Base-by-base conservation (phyloP, 2,329 filamentous ascomycete species). In the Penicillium sclerotigenum region DNA sequence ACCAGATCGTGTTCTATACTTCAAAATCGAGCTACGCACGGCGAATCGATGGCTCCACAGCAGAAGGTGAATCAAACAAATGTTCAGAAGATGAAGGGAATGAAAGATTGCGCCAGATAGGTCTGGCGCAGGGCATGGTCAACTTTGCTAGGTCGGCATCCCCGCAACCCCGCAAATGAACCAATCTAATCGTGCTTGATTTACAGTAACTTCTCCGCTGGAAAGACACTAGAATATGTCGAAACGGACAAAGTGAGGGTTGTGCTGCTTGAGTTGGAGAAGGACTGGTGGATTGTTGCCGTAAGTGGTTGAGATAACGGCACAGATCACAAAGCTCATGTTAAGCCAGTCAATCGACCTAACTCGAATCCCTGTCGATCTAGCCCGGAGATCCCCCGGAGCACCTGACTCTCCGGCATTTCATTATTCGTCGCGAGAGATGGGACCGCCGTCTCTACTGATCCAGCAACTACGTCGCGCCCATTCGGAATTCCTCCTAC, bases 91-190 rank as follows among this genome's bases (percentile, higher is more conserved):
- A 90, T 62, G 86, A 91, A 68, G 85, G 86, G 69, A 94, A 97
- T 74, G 89, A 96, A 77, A 88, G 87, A 65, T 79, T 97, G 67
- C 85, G 94, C 62, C 92, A 97, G 79, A 91, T 99, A 71, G 94
- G 94, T 36, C 84, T 99, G 60, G 94, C 94, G 38, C 94, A 99
- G 77, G 94, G 92, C 71, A 96, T 97, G 88, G 88, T 96, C 57
- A 89, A 87, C 71, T 99, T 99, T 77, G 89, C 90, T 63, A 84
- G 81, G 83, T 87, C 75, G 59, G 75, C 66, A 59, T 53, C 50
- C 14, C 40, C 48, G 38, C 40, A 33, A 62, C 60, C 67, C 37
- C 34, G 36, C 55, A 36, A 42, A 38, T 28, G 31, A 52, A 36
- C 36, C 28, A 26, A 28, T 37, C 64, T 66, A 52, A 71, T 59